These are phyloP conservation scores for Rubroshorea leprosula DNA, from an alignment of 345 rosid genomes.

Conservation along the genomic window DNA sequence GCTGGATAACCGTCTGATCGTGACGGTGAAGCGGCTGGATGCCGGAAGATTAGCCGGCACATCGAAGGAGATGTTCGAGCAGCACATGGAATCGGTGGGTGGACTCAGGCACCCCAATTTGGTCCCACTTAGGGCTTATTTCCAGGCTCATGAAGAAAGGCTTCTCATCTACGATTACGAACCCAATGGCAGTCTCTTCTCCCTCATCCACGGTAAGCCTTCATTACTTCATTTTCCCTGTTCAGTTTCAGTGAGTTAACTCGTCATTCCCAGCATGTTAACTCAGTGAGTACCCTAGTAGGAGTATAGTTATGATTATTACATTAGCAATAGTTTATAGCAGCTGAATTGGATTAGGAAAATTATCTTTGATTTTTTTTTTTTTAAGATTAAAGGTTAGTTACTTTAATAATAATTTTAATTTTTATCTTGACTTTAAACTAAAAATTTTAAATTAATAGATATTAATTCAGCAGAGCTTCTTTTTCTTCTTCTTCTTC, in stretches of 20 bases:
- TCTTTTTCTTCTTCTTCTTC: no score
- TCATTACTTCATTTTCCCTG: background rate
- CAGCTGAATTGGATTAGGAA: no score
- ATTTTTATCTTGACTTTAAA: no score
- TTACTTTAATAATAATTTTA: no score
- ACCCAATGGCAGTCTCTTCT: slow-evolving; percentile 87
- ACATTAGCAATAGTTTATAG: no score
- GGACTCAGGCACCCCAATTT: slow-evolving; percentile 86
- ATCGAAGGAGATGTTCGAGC: slow-evolving; percentile 55
- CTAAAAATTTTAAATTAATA: no score
- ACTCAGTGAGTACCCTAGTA: no score
- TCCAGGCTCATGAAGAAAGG: slow-evolving; percentile 81
- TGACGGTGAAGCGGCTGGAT: slow-evolving; percentile 72
- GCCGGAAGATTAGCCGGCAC: slow-evolving; percentile 51
- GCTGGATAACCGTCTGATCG: slow-evolving; percentile 69
- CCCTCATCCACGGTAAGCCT: slow-evolving; percentile 84
- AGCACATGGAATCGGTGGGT: slow-evolving; percentile 95
- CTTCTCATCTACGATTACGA: slow-evolving; percentile 77
- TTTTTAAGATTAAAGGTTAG: no score
- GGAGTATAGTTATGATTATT: no score
- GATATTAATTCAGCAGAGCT: no score
- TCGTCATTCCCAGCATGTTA: no score
- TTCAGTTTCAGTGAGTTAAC: background rate
- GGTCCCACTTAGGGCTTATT: slow-evolving; percentile 81
- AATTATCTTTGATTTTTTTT: no score